Conservation (phyloP, 2,329 filamentous ascomycete species). For the Xylaria arbuscula region DNA sequence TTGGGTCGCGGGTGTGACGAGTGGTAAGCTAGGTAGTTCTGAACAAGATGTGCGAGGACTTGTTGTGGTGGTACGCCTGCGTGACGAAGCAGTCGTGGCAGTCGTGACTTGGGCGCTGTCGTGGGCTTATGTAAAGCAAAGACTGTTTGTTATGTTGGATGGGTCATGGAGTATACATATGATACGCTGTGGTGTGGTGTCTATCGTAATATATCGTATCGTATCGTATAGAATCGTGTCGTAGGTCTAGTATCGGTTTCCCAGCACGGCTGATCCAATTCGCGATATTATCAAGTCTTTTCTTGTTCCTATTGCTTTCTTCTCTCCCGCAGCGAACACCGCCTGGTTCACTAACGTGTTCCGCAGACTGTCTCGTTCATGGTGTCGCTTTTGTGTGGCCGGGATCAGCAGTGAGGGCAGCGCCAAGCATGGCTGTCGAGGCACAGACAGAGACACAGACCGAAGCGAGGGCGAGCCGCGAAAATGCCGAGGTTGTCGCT, state of each 20-base stretch:
- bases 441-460: background rate
- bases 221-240: constrained; percentile 3
- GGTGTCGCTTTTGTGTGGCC: constrained; percentile 23
- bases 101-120: background rate
- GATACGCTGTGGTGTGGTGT: background rate
- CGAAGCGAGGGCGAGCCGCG: constrained; percentile 12
- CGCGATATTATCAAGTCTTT: background rate
- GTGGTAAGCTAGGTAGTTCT: background rate
- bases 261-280: background rate
- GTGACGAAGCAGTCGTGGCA: background rate
- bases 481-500: background rate
- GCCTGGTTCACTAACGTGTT: constrained; percentile 21
- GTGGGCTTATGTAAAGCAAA: background rate
- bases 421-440: constrained; percentile 21
- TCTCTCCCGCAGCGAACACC: constrained; percentile 12
- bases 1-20: background rate
- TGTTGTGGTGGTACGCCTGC: background rate
- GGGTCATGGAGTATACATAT: no score
- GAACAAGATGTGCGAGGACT: background rate
- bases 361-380: constrained; percentile 25
- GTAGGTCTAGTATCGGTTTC: background rate
- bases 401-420: constrained; percentile 7
- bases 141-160: background rate
- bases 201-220: constrained; percentile 8
- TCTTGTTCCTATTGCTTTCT: constrained; percentile 3